Conservation (phyloP, 768 basidiomycete genomes). For the Amanita rubescens region DNA sequence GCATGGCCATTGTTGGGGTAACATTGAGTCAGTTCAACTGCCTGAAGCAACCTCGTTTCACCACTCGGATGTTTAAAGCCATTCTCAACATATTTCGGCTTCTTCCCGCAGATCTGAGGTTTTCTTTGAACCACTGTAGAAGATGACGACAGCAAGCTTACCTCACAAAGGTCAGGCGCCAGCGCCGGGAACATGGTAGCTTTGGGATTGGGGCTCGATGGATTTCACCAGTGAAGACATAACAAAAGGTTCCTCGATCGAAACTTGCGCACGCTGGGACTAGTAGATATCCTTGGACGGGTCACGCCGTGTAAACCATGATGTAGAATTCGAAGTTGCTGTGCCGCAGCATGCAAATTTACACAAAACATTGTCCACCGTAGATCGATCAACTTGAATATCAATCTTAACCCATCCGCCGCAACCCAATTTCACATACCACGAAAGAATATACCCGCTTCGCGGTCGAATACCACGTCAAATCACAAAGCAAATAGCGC, state of each 20-base stretch:
- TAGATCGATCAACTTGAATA: conserved; percentile 18
- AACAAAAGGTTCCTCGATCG: conserved; percentile 19
- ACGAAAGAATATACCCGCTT: conserved; percentile 19
- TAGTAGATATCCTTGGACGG: conserved; percentile 15
- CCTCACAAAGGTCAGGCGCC: conserved; percentile 39
- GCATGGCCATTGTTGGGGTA: conserved; percentile 29
- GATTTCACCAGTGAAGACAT: conserved; percentile 37
- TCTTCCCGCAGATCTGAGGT: conserved; percentile 47
- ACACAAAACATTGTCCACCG: not conserved
- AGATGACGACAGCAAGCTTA: conserved; percentile 15
- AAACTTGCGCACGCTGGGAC: conserved; percentile 11
- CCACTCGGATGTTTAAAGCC: conserved; percentile 54
- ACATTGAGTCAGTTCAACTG: conserved; percentile 30
- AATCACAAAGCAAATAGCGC: conserved; percentile 2
- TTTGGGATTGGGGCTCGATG: conserved; percentile 25
- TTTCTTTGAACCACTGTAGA: conserved; percentile 9
- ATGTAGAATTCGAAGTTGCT: not conserved
- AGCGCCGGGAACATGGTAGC: conserved; percentile 16
- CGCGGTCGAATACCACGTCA: conserved; percentile 16
- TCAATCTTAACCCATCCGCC: conserved; percentile 13
- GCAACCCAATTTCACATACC: conserved; percentile 19
- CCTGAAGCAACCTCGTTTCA: conserved; percentile 53
- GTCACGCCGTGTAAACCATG: conserved; percentile 5
- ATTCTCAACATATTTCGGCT: conserved; percentile 54
- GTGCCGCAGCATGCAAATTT: conserved; percentile 3